Base-by-base conservation (phyloP, 208 protist genomes). In the Borovskyia barvae region DNA sequence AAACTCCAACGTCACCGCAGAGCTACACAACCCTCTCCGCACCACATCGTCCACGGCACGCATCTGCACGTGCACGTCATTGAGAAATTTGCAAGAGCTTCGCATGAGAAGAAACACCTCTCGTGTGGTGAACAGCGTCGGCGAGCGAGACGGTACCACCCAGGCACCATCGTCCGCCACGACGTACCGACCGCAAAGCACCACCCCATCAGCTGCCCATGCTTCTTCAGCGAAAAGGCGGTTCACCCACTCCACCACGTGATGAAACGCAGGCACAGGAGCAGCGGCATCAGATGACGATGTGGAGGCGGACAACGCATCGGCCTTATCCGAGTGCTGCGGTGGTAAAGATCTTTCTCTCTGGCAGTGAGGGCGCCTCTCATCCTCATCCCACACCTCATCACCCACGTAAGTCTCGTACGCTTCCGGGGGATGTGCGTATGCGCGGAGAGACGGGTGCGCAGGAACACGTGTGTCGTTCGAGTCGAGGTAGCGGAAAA, bases 371-470 rank as follows among this genome's bases (percentile, higher is more conserved):
- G n/a, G n/a, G n/a, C n/a, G n/a, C n/a, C n/a, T n/a, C n/a, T 6
- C 20, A 19, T 46, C 43, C 9, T 51, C 17, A 22, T 62, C 19
- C 82, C 81, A 87, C n/a, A 75, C 82, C 30, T 92, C 85, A 63
- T 95, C 89, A 0, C 88, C 88, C 9, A 81, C 76, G 46, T 91
- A 92, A 11, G 85, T 91, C 40, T 92, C 77, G 65, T 92, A 95
- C 29, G 76, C 80, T 36, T 80, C 72, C 0, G 85, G 59, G 1
- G 71, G 54, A 22, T 74, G 60, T 3, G 64, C 47, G 41, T 56
- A 51, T 17, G 58, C 68, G 5, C 64, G 51, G 6, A 93, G 42
- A 7, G 57, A 29, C 0, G 74, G 63, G 58, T 93, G 85, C 7
- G 55, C 42, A 15, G 85, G 85, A 19, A 93, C 59, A 1, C 85